Conservation (phyloP, 129 eudicot species). For the Arctium minus region DNA sequence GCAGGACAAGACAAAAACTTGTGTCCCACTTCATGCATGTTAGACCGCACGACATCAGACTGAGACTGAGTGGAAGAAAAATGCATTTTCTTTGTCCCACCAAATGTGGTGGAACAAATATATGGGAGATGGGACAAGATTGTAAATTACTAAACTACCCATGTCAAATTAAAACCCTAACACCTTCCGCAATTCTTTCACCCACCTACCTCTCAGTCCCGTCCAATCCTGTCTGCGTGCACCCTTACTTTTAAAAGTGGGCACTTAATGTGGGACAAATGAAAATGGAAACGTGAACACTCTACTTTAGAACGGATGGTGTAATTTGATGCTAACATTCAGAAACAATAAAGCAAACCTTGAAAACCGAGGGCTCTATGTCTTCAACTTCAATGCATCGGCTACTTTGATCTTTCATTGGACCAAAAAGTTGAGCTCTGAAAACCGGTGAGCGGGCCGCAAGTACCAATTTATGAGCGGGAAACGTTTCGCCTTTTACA, state of each 20-base stretch:
- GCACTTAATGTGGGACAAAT: background rate
- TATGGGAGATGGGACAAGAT: no score
- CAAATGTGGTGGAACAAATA: no score
- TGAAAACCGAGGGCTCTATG: conserved; percentile 66
- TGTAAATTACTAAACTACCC: no score
- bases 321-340: conserved; percentile 6
- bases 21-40: no score
- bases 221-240: no score
- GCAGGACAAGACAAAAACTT: no score
- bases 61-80: no score
- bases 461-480: conserved; percentile 79
- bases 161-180: background rate
- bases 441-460: conserved; percentile 95
- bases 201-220: background rate
- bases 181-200: background rate
- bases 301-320: background rate
- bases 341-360: conserved; percentile 34
- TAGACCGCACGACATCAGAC: background rate
- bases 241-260: background rate
- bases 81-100: no score
- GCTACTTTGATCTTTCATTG: conserved; percentile 69
- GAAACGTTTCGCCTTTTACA: conserved; percentile 62
- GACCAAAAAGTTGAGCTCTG: conserved; percentile 85
- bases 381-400: conserved; percentile 58
- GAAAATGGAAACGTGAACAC: background rate